These are phyloP conservation scores for Malassezia vespertilionis DNA, from an alignment of 1,284 basidiomycete species.

Conservation along the genomic window DNA sequence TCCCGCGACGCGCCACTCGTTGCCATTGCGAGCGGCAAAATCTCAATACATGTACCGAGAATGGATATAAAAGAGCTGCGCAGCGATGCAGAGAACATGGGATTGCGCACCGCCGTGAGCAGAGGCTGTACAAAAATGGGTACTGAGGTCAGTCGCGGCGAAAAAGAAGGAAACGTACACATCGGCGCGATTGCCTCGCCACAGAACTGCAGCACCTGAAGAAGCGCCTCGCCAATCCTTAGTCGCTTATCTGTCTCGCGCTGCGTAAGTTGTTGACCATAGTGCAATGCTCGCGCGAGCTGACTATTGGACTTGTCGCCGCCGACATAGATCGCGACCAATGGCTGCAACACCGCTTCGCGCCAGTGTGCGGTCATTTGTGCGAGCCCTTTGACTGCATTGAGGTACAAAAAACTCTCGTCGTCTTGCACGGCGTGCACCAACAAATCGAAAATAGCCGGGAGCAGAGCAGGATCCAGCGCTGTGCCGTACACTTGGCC, in stretches of 20 bases:
- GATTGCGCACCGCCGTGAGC: slow-evolving; percentile 27
- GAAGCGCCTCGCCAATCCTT: slow-evolving; percentile 78
- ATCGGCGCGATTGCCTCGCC: slow-evolving; percentile 61
- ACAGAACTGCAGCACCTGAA: slow-evolving; percentile 63
- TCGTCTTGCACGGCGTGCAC: slow-evolving; percentile 75
- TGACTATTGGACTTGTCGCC: slow-evolving; percentile 20
- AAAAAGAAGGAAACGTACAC: slow-evolving; percentile 52
- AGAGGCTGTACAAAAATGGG: slow-evolving; percentile 27
- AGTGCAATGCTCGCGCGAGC: not conserved
- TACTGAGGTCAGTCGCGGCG: not conserved
- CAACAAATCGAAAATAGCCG: slow-evolving; percentile 77
- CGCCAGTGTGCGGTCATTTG: slow-evolving; percentile 47
- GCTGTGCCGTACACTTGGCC: slow-evolving; percentile 7
- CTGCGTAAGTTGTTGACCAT: slow-evolving; percentile 23
- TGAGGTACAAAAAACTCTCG: slow-evolving; percentile 87
- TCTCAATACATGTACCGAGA: slow-evolving; percentile 41
- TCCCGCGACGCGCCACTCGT: slow-evolving; percentile 16
- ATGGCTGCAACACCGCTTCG: slow-evolving; percentile 17
- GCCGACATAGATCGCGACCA: slow-evolving; percentile 31
- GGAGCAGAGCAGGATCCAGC: slow-evolving; percentile 53
- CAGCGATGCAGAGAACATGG: slow-evolving; percentile 28
- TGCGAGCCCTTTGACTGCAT: slow-evolving; percentile 77
- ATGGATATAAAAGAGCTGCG: slow-evolving; percentile 36
- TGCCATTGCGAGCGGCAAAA: slow-evolving; percentile 27
- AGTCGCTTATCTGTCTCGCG: slow-evolving; percentile 66